phyloP scores from a whole-genome alignment of 2,329 filamentous ascomycete species.

The Pseudocercospora musae region DNA sequence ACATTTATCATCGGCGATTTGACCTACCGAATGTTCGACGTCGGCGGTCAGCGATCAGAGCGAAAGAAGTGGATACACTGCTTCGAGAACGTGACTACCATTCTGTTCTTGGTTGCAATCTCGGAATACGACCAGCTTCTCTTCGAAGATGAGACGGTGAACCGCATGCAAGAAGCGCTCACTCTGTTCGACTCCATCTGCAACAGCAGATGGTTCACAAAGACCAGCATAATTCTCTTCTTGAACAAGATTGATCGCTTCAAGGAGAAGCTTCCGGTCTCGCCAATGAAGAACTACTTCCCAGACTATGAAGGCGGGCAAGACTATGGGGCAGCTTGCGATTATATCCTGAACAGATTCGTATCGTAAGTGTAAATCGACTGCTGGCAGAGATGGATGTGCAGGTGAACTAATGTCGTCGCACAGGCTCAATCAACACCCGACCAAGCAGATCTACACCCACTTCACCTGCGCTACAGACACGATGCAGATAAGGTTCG shows the following conservation, averaged over 20 bases:
- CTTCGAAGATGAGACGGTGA: constrained; percentile 87
- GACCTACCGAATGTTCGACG: constrained; percentile 96
- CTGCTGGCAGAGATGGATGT: neutral
- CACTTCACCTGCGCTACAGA: constrained; percentile 99
- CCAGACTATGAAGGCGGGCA: constrained; percentile 84
- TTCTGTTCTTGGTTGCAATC: constrained; percentile 93
- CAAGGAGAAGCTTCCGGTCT: constrained; percentile 70
- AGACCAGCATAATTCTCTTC: constrained; percentile 70
- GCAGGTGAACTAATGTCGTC: constrained; percentile 14
- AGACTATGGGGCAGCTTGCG: constrained; percentile 92
- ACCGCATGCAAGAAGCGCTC: constrained; percentile 70
- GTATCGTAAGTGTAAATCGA: constrained; percentile 50
- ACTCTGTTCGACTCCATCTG: constrained; percentile 70
- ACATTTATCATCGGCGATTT: constrained; percentile 93
- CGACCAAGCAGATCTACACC: constrained; percentile 99
- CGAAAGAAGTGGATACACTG: constrained; percentile 99
- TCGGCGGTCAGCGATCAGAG: constrained; percentile 91
- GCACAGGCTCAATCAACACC: constrained; percentile 80
- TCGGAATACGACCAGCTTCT: constrained; percentile 95
- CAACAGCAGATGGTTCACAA: constrained; percentile 70
- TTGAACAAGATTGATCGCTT: constrained; percentile 74
- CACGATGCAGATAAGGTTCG: constrained; percentile 97
- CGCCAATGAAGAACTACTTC: constrained; percentile 74
- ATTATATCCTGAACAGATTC: constrained; percentile 98
- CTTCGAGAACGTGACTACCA: constrained; percentile 96